Evolutionary conservation across 108 stramenopile genomes (phyloP), one percentile per base, ranked within the genome.

Genomic region (Asterionellopsis glacialis): DNA sequence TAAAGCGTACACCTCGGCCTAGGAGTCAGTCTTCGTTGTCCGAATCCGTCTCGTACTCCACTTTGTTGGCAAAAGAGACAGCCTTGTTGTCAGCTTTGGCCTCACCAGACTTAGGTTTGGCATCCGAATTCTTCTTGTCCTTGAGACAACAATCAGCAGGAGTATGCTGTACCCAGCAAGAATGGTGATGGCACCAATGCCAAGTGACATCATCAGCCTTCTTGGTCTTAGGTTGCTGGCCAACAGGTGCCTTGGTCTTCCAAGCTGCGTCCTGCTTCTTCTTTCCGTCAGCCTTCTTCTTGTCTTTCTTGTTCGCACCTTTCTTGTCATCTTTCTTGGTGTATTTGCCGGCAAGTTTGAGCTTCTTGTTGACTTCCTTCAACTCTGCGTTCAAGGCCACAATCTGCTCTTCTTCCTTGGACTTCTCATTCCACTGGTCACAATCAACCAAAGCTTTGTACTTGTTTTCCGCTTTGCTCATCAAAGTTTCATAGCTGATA

Each of bases 381-480:
- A 33, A 4, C 49, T 42, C 58, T 72, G 72, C 4, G 56, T 67
- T 43, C 58, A 57, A 67, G 72, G 68, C 26, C n/a, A n/a, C n/a
- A n/a, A n/a, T n/a, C n/a, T n/a, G n/a, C n/a, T n/a, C n/a, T n/a
- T n/a, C n/a, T n/a, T n/a, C n/a, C n/a, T n/a, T n/a, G n/a, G 73
- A 68, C 39, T 73, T 72, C 18, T 51, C 42, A 12, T 69, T 9
- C 26, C 73, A 27, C 33, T 69, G 45, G 33, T 33, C 33, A 2
- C 33, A 7, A 13, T 65, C 53, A 9, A 59, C 16, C 27, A 54
- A 41, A 18, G 22, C 28, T 33, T 65, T 52, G 63, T 69, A 73
- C 59, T 65, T 69, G 65, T 67, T 63, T 19, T n/a, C 13, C 11
- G 6, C 75, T 68, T n/a, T n/a, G n/a, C n/a, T n/a, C n/a, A n/a